Conservation (phyloP, 2,329 filamentous ascomycete genomes). For the Aspergillus persii region DNA sequence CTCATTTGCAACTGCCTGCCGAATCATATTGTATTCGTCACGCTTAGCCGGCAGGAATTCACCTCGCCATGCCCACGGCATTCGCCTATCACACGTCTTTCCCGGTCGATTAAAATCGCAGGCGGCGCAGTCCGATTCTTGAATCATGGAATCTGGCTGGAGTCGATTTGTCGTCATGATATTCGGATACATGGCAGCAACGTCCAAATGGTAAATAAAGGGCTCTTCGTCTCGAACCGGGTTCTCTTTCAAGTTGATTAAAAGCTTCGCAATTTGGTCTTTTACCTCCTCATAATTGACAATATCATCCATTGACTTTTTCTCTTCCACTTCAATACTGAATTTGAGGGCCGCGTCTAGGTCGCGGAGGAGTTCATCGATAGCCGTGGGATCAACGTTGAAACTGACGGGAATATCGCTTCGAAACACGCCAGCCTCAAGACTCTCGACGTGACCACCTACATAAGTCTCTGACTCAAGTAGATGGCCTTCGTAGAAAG, state of each 20-base stretch:
- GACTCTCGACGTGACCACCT: constrained; percentile 97
- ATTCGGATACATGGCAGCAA: constrained; percentile 99
- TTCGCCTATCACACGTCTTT: constrained; percentile 89
- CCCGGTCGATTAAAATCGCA: constrained; percentile 98
- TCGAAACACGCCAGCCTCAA: constrained; percentile 94
- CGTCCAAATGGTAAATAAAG: constrained; percentile 95
- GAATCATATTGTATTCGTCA: constrained; percentile 99
- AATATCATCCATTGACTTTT: constrained; percentile 75
- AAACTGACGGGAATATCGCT: constrained; percentile 96
- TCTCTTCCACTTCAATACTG: constrained; percentile 78
- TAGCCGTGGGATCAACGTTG: constrained; percentile 78
- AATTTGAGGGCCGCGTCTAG: constrained; percentile 87
- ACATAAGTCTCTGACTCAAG: constrained; percentile 98
- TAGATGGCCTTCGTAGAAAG: constrained; percentile 95
- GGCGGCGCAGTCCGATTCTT: constrained; percentile 91
- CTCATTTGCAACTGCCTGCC: constrained; percentile 86
- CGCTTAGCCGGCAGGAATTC: constrained; percentile 94
- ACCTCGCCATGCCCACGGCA: constrained; percentile 98
- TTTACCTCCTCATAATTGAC: constrained; percentile 83
- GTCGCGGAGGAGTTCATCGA: constrained; percentile 84
- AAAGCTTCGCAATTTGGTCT: constrained; percentile 69
- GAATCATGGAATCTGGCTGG: constrained; percentile 98
- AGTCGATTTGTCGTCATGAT: constrained; percentile 99
- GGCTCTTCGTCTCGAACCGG: constrained; percentile 83
- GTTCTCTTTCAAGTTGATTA: constrained; percentile 72